Conservation (phyloP, 768 basidiomycete species). For the Serendipita indica region DNA sequence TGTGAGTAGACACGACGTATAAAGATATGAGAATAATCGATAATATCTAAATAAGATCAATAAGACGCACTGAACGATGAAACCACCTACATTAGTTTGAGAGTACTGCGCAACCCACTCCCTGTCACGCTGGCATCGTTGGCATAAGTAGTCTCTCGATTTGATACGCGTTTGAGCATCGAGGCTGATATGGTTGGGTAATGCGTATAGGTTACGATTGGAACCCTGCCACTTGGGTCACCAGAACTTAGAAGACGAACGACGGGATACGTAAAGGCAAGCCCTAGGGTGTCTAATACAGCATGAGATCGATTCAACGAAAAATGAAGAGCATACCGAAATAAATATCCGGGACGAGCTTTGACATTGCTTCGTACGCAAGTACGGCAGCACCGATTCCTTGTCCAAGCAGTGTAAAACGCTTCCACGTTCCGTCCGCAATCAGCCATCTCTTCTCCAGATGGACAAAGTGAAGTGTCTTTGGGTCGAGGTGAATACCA, state of each 20-base stretch:
- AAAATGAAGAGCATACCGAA: slow-evolving; percentile 41
- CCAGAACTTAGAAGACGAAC: slow-evolving; percentile 40
- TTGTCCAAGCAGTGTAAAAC: slow-evolving; percentile 88
- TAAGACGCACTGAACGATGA: not conserved
- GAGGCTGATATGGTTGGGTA: slow-evolving; percentile 93
- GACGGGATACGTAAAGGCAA: slow-evolving; percentile 82
- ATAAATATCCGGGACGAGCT: slow-evolving; percentile 75
- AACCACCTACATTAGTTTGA: slow-evolving; percentile 28
- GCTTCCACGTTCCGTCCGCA: slow-evolving; percentile 69
- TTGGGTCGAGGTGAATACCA: slow-evolving; percentile 53
- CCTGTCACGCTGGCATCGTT: slow-evolving; percentile 22
- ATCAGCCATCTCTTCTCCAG: slow-evolving; percentile 53
- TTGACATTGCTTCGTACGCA: slow-evolving; percentile 66
- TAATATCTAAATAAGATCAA: slow-evolving; percentile 52
- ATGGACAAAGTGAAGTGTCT: slow-evolving; percentile 66
- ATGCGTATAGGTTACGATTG: slow-evolving; percentile 84
- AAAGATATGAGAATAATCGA: slow-evolving; percentile 70
- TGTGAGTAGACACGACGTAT: slow-evolving; percentile 54
- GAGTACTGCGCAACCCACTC: slow-evolving; percentile 22
- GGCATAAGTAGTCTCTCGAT: slow-evolving; percentile 23
- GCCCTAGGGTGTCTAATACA: slow-evolving; percentile 85
- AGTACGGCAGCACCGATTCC: slow-evolving; percentile 76
- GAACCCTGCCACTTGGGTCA: slow-evolving; percentile 23
- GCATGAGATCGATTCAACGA: slow-evolving; percentile 12
- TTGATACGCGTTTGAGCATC: slow-evolving; percentile 70